A percentile compares a stretch with the other conserved stretches of the same genome.
These are phyloP conservation scores for Termitomyces heimii DNA, from an alignment of 768 basidiomycete genomes.

Conservation along the genomic window DNA sequence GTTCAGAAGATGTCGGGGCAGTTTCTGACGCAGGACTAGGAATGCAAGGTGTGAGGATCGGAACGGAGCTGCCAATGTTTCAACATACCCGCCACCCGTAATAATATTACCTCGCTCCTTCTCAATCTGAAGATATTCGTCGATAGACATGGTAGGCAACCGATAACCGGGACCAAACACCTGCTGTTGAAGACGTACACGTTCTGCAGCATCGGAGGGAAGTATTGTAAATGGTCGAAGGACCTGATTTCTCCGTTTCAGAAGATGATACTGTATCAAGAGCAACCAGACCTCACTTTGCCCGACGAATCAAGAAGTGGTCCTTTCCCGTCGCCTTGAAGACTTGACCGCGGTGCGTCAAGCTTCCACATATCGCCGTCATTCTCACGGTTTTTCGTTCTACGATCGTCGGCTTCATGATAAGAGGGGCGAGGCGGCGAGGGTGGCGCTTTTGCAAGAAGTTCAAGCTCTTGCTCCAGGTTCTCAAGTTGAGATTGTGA, in stretches of 20 bases:
- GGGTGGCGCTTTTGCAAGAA: constrained; percentile 54
- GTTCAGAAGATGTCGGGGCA: constrained; percentile 68
- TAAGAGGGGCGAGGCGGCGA: constrained; percentile 23
- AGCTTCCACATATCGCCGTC: constrained; percentile 68
- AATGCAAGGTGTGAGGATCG: constrained; percentile 5
- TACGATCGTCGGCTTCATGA: constrained; percentile 27
- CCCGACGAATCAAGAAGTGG: constrained; percentile 71
- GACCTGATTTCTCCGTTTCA: constrained; percentile 41
- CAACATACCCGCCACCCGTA: constrained; percentile 75
- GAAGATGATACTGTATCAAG: background rate
- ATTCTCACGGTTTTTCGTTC: constrained; percentile 30
- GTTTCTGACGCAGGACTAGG: constrained; percentile 61
- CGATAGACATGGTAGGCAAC: constrained; percentile 92
- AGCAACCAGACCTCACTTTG: constrained; percentile 43
- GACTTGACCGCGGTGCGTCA: constrained; percentile 44
- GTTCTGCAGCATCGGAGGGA: constrained; percentile 61
- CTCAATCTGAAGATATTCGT: constrained; percentile 91
- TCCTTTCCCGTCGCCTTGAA: constrained; percentile 45
- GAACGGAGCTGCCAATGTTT: background rate
- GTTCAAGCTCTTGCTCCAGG: constrained; percentile 64
- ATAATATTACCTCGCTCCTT: constrained; percentile 80
- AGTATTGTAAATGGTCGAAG: constrained; percentile 91
- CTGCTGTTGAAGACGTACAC: constrained; percentile 65
- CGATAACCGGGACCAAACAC: constrained; percentile 84
- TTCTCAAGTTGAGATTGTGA: constrained; percentile 62